Evolutionary conservation across 1,284 basidiomycete species (phyloP).

Genomic region (Ganoderma meredithae): DNA sequence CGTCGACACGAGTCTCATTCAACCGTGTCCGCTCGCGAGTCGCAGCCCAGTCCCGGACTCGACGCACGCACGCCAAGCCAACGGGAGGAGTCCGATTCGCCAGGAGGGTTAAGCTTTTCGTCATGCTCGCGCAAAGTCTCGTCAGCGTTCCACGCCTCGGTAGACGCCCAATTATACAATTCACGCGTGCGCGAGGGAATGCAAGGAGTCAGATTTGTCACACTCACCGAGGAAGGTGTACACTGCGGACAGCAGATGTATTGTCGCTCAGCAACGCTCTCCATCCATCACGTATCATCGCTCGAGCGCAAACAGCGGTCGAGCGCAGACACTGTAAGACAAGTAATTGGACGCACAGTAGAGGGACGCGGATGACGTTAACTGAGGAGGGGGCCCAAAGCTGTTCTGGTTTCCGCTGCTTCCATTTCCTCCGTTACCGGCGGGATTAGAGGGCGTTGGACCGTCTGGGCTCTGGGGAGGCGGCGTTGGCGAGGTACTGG

Average conservation of each 20-base stretch:
- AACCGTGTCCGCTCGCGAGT: constrained; percentile 16
- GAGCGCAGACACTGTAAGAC: background rate
- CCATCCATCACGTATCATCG: constrained; percentile 13
- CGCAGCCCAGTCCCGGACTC: constrained; percentile 12
- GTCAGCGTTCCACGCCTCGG: constrained; percentile 10
- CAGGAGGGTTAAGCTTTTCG: constrained; percentile 12
- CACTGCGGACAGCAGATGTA: constrained; percentile 35
- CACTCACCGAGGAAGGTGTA: constrained; percentile 47
- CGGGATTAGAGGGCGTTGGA: constrained; percentile 4
- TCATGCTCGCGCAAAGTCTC: constrained; percentile 8
- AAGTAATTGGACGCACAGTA: constrained; percentile 32
- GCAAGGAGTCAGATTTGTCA: background rate
- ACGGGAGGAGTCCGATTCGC: constrained; percentile 21
- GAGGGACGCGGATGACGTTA: constrained; percentile 37
- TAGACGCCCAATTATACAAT: background rate
- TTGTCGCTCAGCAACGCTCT: constrained; percentile 21
- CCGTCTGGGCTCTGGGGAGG: background rate
- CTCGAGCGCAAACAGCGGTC: constrained; percentile 20
- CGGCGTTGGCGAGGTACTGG: constrained; percentile 1
- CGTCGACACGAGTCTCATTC: constrained; percentile 9
- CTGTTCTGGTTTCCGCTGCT: constrained; percentile 19
- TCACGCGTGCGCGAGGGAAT: background rate
- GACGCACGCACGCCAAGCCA: constrained; percentile 1
- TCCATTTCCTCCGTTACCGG: constrained; percentile 1
- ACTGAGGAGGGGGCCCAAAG: constrained; percentile 18